These are phyloP conservation scores for Chimonanthus salicifolius DNA, from an alignment of 164 flowering plant genomes.

Conservation along the genomic window DNA sequence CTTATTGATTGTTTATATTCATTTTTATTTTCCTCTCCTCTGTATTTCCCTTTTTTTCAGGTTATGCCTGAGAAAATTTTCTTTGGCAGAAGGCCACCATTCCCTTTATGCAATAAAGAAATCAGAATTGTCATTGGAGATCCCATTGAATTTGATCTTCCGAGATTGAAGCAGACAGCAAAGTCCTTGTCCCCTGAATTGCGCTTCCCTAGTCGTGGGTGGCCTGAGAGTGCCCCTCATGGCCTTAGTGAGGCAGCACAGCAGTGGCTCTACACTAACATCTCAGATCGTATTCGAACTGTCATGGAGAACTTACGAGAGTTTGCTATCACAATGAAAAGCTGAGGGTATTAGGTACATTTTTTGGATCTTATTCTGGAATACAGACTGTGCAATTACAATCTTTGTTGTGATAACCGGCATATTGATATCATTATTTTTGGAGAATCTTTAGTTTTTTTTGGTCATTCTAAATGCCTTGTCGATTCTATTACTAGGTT, in stretches of 20 bases:
- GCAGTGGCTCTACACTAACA: slow-evolving; percentile 56
- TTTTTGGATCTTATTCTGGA: too few relatives aligned
- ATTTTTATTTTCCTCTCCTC: neutral
- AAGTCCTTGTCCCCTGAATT: slow-evolving; percentile 32
- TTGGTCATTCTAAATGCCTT: too few relatives aligned
- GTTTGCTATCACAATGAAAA: slow-evolving; percentile 25
- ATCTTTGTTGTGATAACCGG: too few relatives aligned
- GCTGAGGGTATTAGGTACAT: slow-evolving; percentile 12
- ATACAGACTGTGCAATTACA: too few relatives aligned
- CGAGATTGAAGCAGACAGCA: slow-evolving; percentile 52
- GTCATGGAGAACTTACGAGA: slow-evolving; percentile 64
- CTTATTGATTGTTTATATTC: neutral
- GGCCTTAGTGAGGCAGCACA: slow-evolving; percentile 77
- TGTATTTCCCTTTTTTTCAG: slow-evolving; percentile 31
- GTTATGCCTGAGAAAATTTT: slow-evolving; percentile 91
- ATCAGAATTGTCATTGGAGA: slow-evolving; percentile 66
- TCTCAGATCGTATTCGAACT: slow-evolving; percentile 56
- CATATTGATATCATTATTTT: too few relatives aligned
- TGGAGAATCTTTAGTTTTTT: too few relatives aligned
- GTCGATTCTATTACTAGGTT: too few relatives aligned
- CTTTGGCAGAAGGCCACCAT: slow-evolving; percentile 68
- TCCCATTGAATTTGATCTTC: slow-evolving; percentile 78
- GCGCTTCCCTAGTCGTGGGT: slow-evolving; percentile 27
- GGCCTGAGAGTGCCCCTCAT: slow-evolving; percentile 38
- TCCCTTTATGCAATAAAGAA: slow-evolving; percentile 67